Evolutionary conservation across 2,329 filamentous ascomycete genomes (phyloP), one percentile per base, ranked within the genome.

Genomic region (Fusarium sp.): DNA sequence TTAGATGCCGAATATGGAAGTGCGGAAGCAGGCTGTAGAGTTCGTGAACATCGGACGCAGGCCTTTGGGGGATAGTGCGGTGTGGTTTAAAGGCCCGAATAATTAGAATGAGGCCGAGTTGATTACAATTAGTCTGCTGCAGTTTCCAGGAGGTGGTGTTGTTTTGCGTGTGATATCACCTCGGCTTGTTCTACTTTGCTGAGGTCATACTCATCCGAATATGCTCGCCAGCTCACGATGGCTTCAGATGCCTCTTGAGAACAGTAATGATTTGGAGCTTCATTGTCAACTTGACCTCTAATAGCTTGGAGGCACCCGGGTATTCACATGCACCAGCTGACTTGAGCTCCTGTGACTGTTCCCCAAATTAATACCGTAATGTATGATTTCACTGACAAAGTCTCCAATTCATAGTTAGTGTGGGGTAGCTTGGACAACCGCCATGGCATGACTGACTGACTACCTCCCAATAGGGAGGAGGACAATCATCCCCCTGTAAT

Each of bases 11-110:
- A 50, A 76, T 69, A 51, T 60, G 75, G 77, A 76, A 73, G 55
- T 55, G 45, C 70, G 70, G 72, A 70, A 70, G 66, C 42, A 70
- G 65, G 58, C 42, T 70, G 59, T 32, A 59, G 54, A 48, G 42
- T 59, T 63, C 28, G 58, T 70, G 51, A 54, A 51, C 30, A 61
- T 47, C 64, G 66, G 72, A 66, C 28, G 53, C 48, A 65, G 66
- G 67, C 74, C 69, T 68, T 74, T 68, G 69, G 64, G 76, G 66
- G 28, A 73, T 73, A 63, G 69, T 69, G 63, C 68, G 73, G 72
- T 74, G 75, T 75, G 76, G 67, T 71, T 55, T 57, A 78, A 77
- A 76, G 76, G 76, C 73, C 76, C 75, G 75, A 76, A 77, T 77
- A 48, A 73, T 61, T 60, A 60, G 38, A 70, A 69, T 72, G 71